These are phyloP conservation scores for Naganishia sp. DNA, from an alignment of 1,284 basidiomycete genomes.

Conservation along the genomic window DNA sequence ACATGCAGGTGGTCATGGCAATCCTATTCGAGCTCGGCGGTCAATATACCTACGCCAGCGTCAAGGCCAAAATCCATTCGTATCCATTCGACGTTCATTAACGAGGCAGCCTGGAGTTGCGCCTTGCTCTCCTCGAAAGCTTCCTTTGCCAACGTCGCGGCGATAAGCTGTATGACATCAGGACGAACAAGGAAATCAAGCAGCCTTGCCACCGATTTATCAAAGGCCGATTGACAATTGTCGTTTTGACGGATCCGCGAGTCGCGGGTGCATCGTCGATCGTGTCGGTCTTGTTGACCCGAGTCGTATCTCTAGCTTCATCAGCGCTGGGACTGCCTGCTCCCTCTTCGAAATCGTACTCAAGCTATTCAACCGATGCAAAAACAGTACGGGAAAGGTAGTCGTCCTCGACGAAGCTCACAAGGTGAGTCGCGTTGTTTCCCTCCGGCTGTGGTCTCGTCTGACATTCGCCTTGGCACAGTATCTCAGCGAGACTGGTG, in stretches of 20 bases:
- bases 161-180: constrained; percentile 21
- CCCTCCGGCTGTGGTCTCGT: not conserved
- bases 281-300: not conserved
- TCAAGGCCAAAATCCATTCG: constrained; percentile 59
- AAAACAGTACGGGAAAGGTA: constrained; percentile 66
- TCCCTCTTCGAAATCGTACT: constrained; percentile 68
- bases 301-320: constrained; percentile 52
- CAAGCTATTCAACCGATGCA: constrained; percentile 64
- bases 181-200: constrained; percentile 18
- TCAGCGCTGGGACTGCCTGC: constrained; percentile 66
- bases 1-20: constrained; percentile 66
- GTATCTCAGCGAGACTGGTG: constrained; percentile 61
- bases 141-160: constrained; percentile 33
- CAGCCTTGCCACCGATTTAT: constrained; percentile 34
- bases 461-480: constrained; percentile 39
- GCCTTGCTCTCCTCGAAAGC: constrained; percentile 35
- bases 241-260: constrained; percentile 63
- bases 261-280: not conserved
- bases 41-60: constrained; percentile 56
- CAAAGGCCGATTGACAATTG: constrained; percentile 37
- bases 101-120: constrained; percentile 34
- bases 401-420: constrained; percentile 73
- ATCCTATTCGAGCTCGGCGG: constrained; percentile 60
- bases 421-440: constrained; percentile 57
- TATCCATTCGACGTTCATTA: constrained; percentile 40